phyloP scores from a whole-genome alignment of 306 rosid genomes.

The Lithocarpus polystachyus region DNA sequence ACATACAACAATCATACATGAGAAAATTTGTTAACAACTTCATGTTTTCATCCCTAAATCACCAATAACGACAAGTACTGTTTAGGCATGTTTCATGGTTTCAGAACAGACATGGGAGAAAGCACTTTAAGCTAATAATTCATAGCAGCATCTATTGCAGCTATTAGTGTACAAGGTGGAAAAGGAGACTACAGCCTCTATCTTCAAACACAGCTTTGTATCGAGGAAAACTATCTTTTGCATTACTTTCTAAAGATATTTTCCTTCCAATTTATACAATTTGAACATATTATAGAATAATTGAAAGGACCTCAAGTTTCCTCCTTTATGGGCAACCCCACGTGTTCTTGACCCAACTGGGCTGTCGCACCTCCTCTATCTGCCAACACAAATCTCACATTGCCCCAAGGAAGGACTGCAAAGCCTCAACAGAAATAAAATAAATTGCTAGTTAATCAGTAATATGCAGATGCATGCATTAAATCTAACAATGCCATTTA shows the following conservation, averaged over 20 bases:
- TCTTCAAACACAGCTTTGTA: slow-evolving; percentile 42
- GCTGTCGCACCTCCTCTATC: slow-evolving; percentile 26
- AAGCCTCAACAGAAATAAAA: slow-evolving; percentile 8
- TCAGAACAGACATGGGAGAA: slow-evolving; percentile 19
- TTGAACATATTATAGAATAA: slow-evolving; percentile 40
- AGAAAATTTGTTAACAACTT: neutral
- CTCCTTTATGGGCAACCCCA: slow-evolving; percentile 32
- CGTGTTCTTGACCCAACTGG: slow-evolving; percentile 33
- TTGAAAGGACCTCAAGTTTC: slow-evolving; percentile 34
- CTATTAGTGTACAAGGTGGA: slow-evolving; percentile 43
- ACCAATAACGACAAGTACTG: neutral
- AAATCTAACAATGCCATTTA: neutral
- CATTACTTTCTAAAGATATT: slow-evolving; percentile 23
- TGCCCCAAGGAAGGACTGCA: slow-evolving; percentile 76
- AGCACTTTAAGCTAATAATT: slow-evolving; percentile 23
- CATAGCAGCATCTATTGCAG: slow-evolving; percentile 31
- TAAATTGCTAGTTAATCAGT: neutral
- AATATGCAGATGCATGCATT: slow-evolving; percentile 5
- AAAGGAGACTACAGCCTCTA: slow-evolving; percentile 26
- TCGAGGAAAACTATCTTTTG: slow-evolving; percentile 32
- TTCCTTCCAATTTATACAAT: slow-evolving; percentile 35
- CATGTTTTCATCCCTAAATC: neutral
- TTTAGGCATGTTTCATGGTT: slow-evolving; percentile 18
- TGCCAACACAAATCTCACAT: slow-evolving; percentile 33
- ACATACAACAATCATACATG: neutral